Conservation (phyloP, 169 alveolate species). For the Eimeria sp. region DNA sequence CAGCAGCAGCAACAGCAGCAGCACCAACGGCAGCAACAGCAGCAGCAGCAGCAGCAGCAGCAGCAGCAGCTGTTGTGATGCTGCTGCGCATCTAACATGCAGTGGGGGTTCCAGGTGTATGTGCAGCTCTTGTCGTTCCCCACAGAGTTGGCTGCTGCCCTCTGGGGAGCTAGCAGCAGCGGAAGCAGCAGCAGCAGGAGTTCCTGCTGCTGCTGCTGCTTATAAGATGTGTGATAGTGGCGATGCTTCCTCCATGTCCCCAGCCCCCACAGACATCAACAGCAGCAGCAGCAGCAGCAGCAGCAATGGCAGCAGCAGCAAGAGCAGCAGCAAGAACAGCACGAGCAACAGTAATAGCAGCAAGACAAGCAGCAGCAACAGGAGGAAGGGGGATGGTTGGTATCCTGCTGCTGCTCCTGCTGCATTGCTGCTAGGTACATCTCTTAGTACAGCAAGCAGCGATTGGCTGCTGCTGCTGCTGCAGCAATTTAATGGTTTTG, state of each 20-base stretch:
- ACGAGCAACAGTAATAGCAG: neutral
- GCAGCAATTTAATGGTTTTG: constrained; percentile 32
- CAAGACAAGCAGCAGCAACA: neutral
- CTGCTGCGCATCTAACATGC: constrained; percentile 23
- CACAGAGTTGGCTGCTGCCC: constrained; percentile 40
- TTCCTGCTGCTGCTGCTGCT: too few relatives aligned
- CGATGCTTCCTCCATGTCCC: too few relatives aligned
- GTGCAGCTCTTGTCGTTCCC: constrained; percentile 15
- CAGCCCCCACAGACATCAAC: neutral
- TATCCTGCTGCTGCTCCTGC: constrained; percentile 17
- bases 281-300: neutral
- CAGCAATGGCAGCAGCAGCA: constrained; percentile 1
- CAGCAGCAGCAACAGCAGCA: neutral
- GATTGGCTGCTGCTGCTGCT: constrained; percentile 71
- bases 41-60: neutral
- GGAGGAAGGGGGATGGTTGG: constrained; percentile 11
- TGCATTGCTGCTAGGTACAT: constrained; percentile 46
- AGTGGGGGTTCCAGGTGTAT: constrained; percentile 42
- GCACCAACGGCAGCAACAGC: constrained; percentile 6
- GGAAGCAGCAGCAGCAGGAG: too few relatives aligned
- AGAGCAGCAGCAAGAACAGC: neutral
- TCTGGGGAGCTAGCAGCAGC: too few relatives aligned
- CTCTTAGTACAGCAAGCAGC: constrained; percentile 25
- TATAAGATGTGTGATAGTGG: too few relatives aligned
- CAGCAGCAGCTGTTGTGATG: constrained; percentile 31